Percentiles rank a stretch among this genome's conserved stretches.
Evolutionary conservation across 352 stramenopile genomes (phyloP).

Genomic region (Globisporangium apiculatum): DNA sequence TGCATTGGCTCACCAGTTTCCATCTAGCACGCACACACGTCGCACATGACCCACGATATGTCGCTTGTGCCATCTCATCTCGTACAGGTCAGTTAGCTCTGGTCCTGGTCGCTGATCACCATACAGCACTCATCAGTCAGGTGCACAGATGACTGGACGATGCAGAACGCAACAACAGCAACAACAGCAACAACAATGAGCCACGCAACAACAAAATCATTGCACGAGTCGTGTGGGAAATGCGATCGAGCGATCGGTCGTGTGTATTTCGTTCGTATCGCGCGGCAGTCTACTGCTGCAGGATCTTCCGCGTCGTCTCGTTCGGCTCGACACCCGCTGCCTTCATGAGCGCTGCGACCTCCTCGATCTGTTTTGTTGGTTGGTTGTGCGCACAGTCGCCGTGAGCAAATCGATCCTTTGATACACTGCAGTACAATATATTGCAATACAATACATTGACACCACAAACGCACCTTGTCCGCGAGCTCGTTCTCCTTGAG

Average conservation of each 20-base stretch:
- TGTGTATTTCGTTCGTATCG: slow-evolving; percentile 7
- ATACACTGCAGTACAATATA: neutral
- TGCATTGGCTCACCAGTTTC: no score
- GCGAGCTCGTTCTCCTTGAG: slow-evolving; percentile 74
- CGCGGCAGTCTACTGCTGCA: slow-evolving; percentile 34
- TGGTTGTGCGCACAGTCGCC: no score
- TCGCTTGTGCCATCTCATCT: no score
- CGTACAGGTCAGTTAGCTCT: no score
- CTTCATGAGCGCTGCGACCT: slow-evolving; percentile 75
- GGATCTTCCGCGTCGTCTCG: slow-evolving; percentile 79
- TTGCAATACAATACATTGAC: neutral
- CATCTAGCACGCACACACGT: no score
- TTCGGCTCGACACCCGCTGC: slow-evolving; percentile 67
- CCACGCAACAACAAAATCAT: no score
- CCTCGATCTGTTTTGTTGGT: slow-evolving; percentile 35
- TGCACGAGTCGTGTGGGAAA: neutral
- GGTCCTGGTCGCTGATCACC: no score
- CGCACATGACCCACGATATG: no score
- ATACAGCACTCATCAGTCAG: no score
- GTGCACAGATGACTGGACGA: no score
- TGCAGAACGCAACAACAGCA: no score
- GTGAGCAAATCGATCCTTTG: no score
- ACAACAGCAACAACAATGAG: neutral
- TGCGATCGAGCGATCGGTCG: neutral
- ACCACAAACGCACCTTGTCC: slow-evolving; percentile 35